Conservation (phyloP, 306 rosid genomes). For the Coriaria nepalensis region DNA sequence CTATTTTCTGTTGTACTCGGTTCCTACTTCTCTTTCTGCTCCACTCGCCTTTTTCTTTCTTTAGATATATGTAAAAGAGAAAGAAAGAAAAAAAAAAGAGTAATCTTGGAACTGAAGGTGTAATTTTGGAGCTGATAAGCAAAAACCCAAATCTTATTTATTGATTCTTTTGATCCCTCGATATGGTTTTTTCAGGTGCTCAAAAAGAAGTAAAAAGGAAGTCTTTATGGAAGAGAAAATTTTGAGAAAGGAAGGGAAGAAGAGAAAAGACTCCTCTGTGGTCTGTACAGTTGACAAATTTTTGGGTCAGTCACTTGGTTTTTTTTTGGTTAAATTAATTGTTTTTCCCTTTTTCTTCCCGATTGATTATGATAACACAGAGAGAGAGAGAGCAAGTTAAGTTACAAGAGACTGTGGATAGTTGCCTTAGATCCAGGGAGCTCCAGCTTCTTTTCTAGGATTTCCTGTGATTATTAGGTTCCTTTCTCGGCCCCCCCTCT, state of each 20-base stretch:
- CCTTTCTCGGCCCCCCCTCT: slow-evolving; percentile 40
- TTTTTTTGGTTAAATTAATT: no score
- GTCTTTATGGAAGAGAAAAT: slow-evolving; percentile 12
- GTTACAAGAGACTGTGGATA: slow-evolving; percentile 36
- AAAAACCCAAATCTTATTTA: slow-evolving; percentile 17
- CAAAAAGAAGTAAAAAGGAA: slow-evolving; percentile 2
- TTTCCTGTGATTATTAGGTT: slow-evolving; percentile 85
- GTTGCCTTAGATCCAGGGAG: slow-evolving; percentile 97
- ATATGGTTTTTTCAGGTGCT: slow-evolving; percentile 42
- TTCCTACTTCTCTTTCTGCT: slow-evolving; percentile 10
- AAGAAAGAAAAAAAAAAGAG: not conserved
- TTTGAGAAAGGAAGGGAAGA: not conserved
- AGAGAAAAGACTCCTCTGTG: no score
- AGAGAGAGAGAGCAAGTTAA: slow-evolving; percentile 20
- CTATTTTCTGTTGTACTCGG: not conserved
- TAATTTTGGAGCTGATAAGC: slow-evolving; percentile 19
- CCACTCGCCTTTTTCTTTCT: slow-evolving; percentile 18
- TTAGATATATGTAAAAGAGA: no score
- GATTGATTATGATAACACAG: not conserved
- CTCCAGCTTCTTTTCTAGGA: slow-evolving; percentile 36
- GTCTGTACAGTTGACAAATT: no score
- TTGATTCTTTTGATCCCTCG: slow-evolving; percentile 21
- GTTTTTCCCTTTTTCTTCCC: not conserved
- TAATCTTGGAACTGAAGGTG: slow-evolving; percentile 21
- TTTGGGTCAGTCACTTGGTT: not conserved